These are phyloP conservation scores for Pichia pseudocactophila DNA, from an alignment of 805 yeast genomes.

Conservation along the genomic window DNA sequence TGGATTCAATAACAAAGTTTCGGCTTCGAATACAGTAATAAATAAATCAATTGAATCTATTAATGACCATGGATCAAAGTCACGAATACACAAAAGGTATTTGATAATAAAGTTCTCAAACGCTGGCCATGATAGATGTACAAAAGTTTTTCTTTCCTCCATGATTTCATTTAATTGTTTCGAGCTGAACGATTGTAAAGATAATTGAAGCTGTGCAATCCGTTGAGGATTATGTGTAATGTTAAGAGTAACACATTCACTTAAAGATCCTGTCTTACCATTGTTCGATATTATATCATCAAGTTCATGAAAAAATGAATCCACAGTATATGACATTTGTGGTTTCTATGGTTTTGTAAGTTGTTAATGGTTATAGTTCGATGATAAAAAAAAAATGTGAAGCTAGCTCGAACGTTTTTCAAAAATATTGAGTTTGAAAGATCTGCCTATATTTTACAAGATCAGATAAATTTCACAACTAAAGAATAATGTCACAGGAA, in stretches of 20 bases:
- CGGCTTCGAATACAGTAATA: conserved; percentile 36
- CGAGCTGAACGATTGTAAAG: conserved; percentile 17
- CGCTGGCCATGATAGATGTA: conserved; percentile 32
- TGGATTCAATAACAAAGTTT: conserved; percentile 42
- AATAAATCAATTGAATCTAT: conserved; percentile 47
- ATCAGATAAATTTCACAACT: too few relatives aligned
- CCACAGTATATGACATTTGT: neutral
- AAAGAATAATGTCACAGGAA: too few relatives aligned
- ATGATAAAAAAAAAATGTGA: too few relatives aligned
- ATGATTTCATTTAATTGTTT: conserved; percentile 21
- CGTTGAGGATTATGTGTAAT: conserved; percentile 8
- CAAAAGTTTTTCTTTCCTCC: conserved; percentile 20
- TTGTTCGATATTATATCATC: neutral
- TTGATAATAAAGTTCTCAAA: conserved; percentile 36
- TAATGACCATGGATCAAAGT: conserved; percentile 48
- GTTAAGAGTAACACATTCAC: conserved; percentile 3
- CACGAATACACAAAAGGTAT: conserved; percentile 37
- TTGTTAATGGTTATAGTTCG: too few relatives aligned
- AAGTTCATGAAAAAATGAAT: conserved; percentile 2
- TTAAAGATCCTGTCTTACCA: neutral
- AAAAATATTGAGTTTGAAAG: too few relatives aligned
- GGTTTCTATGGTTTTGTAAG: too few relatives aligned
- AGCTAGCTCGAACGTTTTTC: too few relatives aligned
- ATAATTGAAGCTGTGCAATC: conserved; percentile 21
- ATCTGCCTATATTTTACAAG: too few relatives aligned